These are phyloP conservation scores for Juglanconis juglandina DNA, from an alignment of 2,329 filamentous ascomycete species.

Conservation along the genomic window DNA sequence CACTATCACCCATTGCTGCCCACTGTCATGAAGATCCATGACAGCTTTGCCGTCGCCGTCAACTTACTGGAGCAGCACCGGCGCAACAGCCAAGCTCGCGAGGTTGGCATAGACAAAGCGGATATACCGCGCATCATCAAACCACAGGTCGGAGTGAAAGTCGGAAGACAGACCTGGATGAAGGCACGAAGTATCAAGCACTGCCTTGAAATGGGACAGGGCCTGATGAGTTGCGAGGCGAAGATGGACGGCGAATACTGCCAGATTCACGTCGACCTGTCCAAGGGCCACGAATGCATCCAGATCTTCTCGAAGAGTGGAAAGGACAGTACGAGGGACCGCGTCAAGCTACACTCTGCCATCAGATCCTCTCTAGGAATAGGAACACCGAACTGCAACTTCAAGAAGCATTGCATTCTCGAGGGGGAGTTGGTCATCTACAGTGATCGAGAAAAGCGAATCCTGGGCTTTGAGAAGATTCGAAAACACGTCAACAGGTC, in stretches of 20 bases:
- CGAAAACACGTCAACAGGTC: constrained; percentile 75
- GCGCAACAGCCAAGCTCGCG: constrained; percentile 24
- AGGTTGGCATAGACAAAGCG: constrained; percentile 15
- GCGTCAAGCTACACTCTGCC: constrained; percentile 40
- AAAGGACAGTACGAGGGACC: constrained; percentile 79
- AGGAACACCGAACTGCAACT: constrained; percentile 51
- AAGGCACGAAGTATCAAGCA: constrained; percentile 72
- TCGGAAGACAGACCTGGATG: constrained; percentile 61
- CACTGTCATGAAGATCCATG: constrained; percentile 65
- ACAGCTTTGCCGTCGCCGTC: constrained; percentile 62
- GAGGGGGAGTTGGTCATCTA: constrained; percentile 83
- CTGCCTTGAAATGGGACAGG: constrained; percentile 62
- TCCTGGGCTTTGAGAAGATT: constrained; percentile 78
- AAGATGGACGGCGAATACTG: constrained; percentile 91
- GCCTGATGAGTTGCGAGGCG: constrained; percentile 68
- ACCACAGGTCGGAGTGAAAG: constrained; percentile 58
- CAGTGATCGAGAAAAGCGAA: constrained; percentile 60
- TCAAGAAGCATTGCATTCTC: constrained; percentile 68
- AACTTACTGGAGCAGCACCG: constrained; percentile 43
- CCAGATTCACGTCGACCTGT: constrained; percentile 76
- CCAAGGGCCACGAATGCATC: constrained; percentile 52
- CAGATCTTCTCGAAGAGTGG: constrained; percentile 91
- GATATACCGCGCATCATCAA: constrained; percentile 37
- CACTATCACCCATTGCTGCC: constrained; percentile 69
- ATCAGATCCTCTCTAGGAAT: constrained; percentile 65